These are phyloP conservation scores for Verticillium nonalfalfae DNA, from an alignment of 2,329 filamentous ascomycete genomes.

Conservation along the genomic window DNA sequence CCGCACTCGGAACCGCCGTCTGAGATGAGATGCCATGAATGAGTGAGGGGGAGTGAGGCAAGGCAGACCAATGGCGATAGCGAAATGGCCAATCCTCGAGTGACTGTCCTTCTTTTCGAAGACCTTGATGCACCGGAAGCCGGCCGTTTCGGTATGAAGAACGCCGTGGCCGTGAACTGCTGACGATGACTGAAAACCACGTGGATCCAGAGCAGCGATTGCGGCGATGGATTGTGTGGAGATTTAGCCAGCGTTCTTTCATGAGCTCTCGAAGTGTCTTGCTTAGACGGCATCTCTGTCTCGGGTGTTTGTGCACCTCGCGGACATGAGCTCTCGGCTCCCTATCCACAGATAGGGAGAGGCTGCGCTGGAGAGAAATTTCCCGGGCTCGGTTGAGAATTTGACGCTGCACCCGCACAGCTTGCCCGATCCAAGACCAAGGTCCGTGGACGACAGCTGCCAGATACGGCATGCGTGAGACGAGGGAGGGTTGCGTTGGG, in stretches of 20 bases:
- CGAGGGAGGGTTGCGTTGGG: background rate
- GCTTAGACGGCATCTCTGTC: background rate
- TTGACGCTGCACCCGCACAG: background rate
- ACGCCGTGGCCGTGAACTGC: background rate
- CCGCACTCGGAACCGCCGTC: background rate
- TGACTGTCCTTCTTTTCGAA: no score
- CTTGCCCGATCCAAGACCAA: background rate
- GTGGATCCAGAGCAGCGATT: background rate
- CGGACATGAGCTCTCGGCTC: background rate
- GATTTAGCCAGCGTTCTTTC: background rate
- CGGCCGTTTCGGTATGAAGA: background rate
- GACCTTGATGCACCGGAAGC: background rate
- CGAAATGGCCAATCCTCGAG: background rate
- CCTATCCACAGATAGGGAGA: background rate
- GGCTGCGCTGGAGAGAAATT: background rate
- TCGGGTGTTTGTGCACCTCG: background rate
- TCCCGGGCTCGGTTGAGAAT: background rate
- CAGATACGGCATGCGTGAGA: background rate
- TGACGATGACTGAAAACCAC: background rate
- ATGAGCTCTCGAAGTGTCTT: background rate
- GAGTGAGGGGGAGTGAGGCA: no score
- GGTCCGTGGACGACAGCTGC: background rate
- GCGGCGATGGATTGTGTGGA: background rate
- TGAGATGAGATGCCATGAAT: background rate
- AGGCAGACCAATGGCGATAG: background rate